Base-by-base conservation (phyloP, 305 asterid species). In the Lippia alba region DNA sequence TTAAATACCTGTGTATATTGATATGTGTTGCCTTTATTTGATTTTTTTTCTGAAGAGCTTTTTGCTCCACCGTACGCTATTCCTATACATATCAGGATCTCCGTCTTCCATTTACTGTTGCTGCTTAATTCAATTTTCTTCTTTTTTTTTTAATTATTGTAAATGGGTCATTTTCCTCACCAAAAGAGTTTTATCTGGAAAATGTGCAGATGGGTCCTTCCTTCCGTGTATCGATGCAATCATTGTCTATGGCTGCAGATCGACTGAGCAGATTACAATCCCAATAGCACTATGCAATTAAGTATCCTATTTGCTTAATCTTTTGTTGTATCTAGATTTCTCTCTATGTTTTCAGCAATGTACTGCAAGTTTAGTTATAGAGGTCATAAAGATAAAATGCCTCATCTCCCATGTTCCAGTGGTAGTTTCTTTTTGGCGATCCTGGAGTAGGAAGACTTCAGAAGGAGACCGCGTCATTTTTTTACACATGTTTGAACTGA, bases 211-310 rank as follows among this genome's bases (percentile, higher is more conserved):
- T 91, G 98, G 98, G 98, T 34, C 82, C 73, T 8, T 85, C 98
- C 0, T 81, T 77, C 72, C 90, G 89, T 34, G 82, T 92, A 46
- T 77, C 97, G 8, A 86, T 92, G 74, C 97, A 87, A 69, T 92
- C 98, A 1, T 66, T 92, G 78, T 88, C 98, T 1, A 78, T 90
- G 84, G 98, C 97, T 40, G 97, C 93, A 0, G 98, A 92, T 32
- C 91, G 92, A 30, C 68, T 76, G 85, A 86, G 74, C 79, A 85
- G 84, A 84, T 65, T 82, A 79, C 84, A 85, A 56, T 19, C 81
- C 82, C 82, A 79, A 74, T 83, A 70, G 76, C 59, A 41, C 69
- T 19, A 66, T 32, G 72, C 54, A 36, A 57, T 69, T 75, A 12
- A 48, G 33, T 67, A 45, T 68, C 72, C 60, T 49, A 56, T 68